Base-by-base conservation (phyloP, 371 early-diverging fungal genomes). In the Apophysomyces ossiformis region DNA sequence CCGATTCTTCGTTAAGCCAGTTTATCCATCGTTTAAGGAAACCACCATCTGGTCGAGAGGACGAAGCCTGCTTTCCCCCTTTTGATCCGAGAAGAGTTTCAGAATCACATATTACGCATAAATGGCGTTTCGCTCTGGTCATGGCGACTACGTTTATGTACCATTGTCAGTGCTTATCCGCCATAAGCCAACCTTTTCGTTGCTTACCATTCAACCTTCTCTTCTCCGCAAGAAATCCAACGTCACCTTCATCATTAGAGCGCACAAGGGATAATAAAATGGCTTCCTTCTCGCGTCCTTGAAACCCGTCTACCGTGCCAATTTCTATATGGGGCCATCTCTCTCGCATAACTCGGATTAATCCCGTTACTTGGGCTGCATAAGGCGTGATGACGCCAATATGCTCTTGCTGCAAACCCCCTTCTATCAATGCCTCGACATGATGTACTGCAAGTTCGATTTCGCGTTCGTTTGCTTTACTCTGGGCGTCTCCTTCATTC, bases 251-350 rank as follows among this genome's bases (percentile, higher is more conserved):
- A 16, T 83, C 86, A 73, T 98, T 97, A 8, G 92, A 91, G n/a
- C 96, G 79, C 5, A 97, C 97, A 9, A 96, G 75, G 0, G 92
- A 88, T 18, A 99, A 60, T 6, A 98, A 77, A 26, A 98, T 90
- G 1, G 92, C 95, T 62, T 98, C 96, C 67, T 95, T 95, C 75
- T 98, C 99, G 61, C 95, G 87, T 0, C 99, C 99, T 74, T 99
- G 99, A 70, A 98, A 96, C 0, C 97, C 96, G 79, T 99, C 99
- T 1, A 98, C 96, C 3, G 93, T 90, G 0, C 92, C 93, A 21
- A 95, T 87, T 68, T 94, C 95, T 50, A 95, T 79, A 3, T 69
- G 62, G 4, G 75, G 78, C 74, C 76, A 77, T 37, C 64, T 62
- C 16, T 81, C 82, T 1, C 79, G 66, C 13, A 84, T 68, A 4